A percentile compares a stretch with the other conserved stretches of the same genome.
phyloP scores from a whole-genome alignment of 192 early-diverging fungal species.

The Chytriomyces sp. region DNA sequence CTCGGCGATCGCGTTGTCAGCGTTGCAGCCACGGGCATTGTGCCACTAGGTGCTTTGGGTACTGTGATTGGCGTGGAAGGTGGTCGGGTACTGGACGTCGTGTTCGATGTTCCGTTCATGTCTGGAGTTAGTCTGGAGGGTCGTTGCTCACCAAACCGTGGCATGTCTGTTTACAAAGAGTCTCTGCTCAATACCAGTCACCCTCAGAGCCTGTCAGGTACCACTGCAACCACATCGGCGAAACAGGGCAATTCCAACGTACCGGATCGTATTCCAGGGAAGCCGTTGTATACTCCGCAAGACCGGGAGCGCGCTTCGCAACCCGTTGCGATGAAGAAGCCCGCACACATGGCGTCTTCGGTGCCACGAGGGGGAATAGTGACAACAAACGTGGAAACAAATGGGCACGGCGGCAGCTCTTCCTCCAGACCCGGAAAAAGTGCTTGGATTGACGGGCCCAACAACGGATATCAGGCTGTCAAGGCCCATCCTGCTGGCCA shows the following conservation, averaged over 20 bases:
- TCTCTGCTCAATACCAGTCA: conserved; percentile 74
- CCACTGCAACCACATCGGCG: conserved; percentile 11
- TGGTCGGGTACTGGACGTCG: conserved; percentile 70
- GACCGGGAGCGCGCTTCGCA: conserved; percentile 5
- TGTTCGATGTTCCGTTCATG: conserved; percentile 85
- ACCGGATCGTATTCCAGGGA: conserved; percentile 32
- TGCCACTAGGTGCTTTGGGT: conserved; percentile 81
- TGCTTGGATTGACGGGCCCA: conserved; percentile 11
- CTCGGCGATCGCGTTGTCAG: conserved; percentile 88
- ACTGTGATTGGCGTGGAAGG: conserved; percentile 82
- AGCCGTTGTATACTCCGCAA: conserved; percentile 11
- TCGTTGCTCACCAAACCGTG: conserved; percentile 73
- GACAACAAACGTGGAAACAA: background rate
- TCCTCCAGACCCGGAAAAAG: conserved; percentile 5
- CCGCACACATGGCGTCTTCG: background rate
- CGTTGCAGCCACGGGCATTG: conserved; percentile 67
- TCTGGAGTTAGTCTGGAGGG: conserved; percentile 77
- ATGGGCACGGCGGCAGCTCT: background rate
- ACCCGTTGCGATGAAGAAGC: background rate
- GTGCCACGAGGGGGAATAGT: background rate
- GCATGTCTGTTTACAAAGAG: conserved; percentile 65
- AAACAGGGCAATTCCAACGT: background rate
- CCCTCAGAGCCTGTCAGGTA: conserved; percentile 52
- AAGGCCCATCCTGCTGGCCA: background rate
- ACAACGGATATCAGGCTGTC: background rate